Evolutionary conservation across 2,329 filamentous ascomycete species (phyloP), one percentile per base, ranked within the genome.

Genomic region (Zopfia rhizophila): DNA sequence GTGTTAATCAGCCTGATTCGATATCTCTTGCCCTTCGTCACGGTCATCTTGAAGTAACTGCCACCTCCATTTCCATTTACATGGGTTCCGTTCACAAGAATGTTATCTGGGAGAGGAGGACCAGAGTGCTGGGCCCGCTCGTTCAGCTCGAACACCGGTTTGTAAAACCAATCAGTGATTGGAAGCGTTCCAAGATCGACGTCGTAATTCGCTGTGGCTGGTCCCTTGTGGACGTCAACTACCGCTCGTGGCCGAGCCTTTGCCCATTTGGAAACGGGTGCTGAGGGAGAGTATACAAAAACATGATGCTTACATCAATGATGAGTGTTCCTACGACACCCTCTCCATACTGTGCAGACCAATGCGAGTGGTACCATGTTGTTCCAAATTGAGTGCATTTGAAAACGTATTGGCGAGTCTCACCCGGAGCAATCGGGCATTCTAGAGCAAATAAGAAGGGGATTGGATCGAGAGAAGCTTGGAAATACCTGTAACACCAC

Each of bases 351-450:
- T 77, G 75, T 8, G 66, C 63, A 22, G 65, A 69, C 58, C 67
- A 73, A 46, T 77, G 75, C 16, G 66, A 70, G 43, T 77, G 75
- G 44, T 76, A 76, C 74, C 74, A 76, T 7, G 60, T 55, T 24
- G 73, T 76, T 11, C 75, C 75, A 29, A 74, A 75, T 48, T 77
- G 75, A 0, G 77, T 81, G 3, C 79, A 82, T 30, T 75, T 74
- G 71, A 81, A 87, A 2, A 66, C 78, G 68, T 88, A 88, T 2
- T 79, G 84, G 31, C 77, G 75, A 1, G 73, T 73, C 5, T 78
- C 66, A 0, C 81, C 82, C 0, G 87, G 86, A 3, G 84, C 75
- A 49, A 89, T 84, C 1, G 87, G 86, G 53, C 87, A 90, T 65
- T 90, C 85, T 18, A 48, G 55, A 18, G 58, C 38, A 7, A n/a